Evolutionary conservation across 2,329 filamentous ascomycete species (phyloP).

Genomic region (Cyphellophora attinorum): DNA sequence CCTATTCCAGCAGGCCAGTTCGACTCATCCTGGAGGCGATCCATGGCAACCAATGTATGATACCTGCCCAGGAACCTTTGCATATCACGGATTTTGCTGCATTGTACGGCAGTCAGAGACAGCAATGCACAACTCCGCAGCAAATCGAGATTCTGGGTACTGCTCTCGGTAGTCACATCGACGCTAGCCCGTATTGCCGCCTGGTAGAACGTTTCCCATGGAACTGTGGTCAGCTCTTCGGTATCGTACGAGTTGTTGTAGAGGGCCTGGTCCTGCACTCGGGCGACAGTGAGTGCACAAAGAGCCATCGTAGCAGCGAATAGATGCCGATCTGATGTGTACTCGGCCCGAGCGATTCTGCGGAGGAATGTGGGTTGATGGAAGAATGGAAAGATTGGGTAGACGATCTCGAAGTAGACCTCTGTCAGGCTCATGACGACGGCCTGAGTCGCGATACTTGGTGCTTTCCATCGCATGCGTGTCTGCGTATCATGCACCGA

Average conservation of each 20-base stretch:
- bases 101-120: slow-evolving; percentile 42
- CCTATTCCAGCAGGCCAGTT: slow-evolving; percentile 40
- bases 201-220: slow-evolving; percentile 35
- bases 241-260: slow-evolving; percentile 26
- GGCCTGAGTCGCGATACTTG: slow-evolving; percentile 28
- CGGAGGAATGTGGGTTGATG: slow-evolving; percentile 35
- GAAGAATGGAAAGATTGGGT: slow-evolving; percentile 45
- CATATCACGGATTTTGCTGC: slow-evolving; percentile 39
- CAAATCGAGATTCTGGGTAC: slow-evolving; percentile 27
- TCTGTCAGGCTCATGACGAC: slow-evolving; percentile 36
- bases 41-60: slow-evolving; percentile 38
- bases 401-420: slow-evolving; percentile 45
- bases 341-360: slow-evolving; percentile 32
- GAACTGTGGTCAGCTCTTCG: slow-evolving; percentile 22
- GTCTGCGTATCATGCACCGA: slow-evolving; percentile 1
- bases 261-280: slow-evolving; percentile 41
- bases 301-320: slow-evolving; percentile 44
- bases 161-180: slow-evolving; percentile 16
- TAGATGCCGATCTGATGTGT: slow-evolving; percentile 32
- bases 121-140: slow-evolving; percentile 40
- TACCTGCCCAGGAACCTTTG: slow-evolving; percentile 43
- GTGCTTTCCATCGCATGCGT: slow-evolving; percentile 28
- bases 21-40: slow-evolving; percentile 43
- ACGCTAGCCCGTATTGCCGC: slow-evolving; percentile 30
- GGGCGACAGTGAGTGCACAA: slow-evolving; percentile 39